A percentile compares a stretch with the other conserved stretches of the same genome.
These are phyloP conservation scores for Pseudomassariella vexata DNA, from an alignment of 2,329 filamentous ascomycete species.

Conservation along the genomic window DNA sequence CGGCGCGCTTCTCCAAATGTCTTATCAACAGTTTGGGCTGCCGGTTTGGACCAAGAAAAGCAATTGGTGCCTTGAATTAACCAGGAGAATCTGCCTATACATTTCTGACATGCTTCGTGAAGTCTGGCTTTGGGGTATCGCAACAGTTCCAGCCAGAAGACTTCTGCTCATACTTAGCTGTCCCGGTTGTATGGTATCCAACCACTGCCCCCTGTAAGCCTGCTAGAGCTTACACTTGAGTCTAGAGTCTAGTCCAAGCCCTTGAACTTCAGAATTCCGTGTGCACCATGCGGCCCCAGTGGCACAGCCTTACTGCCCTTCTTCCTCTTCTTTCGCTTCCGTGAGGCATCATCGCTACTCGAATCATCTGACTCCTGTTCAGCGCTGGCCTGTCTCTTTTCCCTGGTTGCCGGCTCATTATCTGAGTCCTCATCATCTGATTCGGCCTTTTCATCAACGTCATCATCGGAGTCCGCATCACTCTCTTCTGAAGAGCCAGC, in stretches of 20 bases:
- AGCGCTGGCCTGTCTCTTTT: conserved; percentile 32
- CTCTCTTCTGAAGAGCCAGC: conserved; percentile 37
- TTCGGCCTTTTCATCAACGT: conserved; percentile 38
- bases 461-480: conserved; percentile 33
- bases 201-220: too few relatives aligned
- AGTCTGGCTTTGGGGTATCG: too few relatives aligned
- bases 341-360: conserved; percentile 39
- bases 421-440: conserved; percentile 36
- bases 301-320: conserved; percentile 33
- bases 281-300: conserved; percentile 43
- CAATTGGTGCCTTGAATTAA: too few relatives aligned
- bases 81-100: too few relatives aligned
- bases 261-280: conserved; percentile 45
- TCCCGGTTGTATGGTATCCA: too few relatives aligned
- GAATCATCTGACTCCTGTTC: conserved; percentile 38
- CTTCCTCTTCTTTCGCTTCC: conserved; percentile 38
- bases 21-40: too few relatives aligned
- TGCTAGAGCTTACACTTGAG: too few relatives aligned
- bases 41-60: too few relatives aligned
- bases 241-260: conserved; percentile 37
- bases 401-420: conserved; percentile 20
- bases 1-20: too few relatives aligned
- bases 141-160: too few relatives aligned
- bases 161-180: too few relatives aligned
- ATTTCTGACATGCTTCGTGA: too few relatives aligned